These are phyloP conservation scores for Nakazawaea populi DNA, from an alignment of 805 yeast genomes.

Conservation along the genomic window DNA sequence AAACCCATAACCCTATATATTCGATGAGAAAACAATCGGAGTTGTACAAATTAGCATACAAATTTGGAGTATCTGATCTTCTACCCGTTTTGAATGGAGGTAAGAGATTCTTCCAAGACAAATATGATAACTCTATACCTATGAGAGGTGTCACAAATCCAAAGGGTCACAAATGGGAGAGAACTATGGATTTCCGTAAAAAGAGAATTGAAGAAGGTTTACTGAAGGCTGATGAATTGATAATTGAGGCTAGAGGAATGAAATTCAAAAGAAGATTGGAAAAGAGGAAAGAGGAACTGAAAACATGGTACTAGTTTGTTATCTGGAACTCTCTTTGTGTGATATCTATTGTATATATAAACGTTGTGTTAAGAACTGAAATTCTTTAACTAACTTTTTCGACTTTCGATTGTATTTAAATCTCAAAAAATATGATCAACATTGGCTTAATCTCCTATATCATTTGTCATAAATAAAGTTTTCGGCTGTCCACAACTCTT, in stretches of 20 bases:
- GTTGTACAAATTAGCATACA: constrained; percentile 73
- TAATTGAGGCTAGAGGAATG: constrained; percentile 58
- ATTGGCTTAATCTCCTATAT: too few species aligned
- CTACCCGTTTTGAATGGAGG: constrained; percentile 59
- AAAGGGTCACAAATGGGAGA: constrained; percentile 79
- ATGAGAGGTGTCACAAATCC: constrained; percentile 74
- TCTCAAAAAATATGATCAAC: too few species aligned
- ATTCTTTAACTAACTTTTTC: too few species aligned
- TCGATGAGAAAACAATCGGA: constrained; percentile 81
- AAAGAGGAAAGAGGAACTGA: constrained; percentile 29
- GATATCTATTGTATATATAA: background rate
- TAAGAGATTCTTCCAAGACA: constrained; percentile 74
- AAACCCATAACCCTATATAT: constrained; percentile 69
- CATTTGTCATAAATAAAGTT: too few species aligned
- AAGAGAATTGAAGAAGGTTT: constrained; percentile 61
- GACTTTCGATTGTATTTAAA: too few species aligned
- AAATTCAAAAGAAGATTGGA: constrained; percentile 39
- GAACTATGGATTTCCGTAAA: constrained; percentile 53
- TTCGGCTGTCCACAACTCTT: too few species aligned
- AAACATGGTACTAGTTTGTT: constrained; percentile 28
- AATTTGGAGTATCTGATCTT: constrained; percentile 73
- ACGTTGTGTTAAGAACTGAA: too few species aligned
- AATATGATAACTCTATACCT: constrained; percentile 60
- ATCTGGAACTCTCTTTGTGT: background rate
- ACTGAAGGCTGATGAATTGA: constrained; percentile 58